Evolutionary conservation across 805 yeast species (phyloP).

Genomic region (Metschnikowia noctiluminum): DNA sequence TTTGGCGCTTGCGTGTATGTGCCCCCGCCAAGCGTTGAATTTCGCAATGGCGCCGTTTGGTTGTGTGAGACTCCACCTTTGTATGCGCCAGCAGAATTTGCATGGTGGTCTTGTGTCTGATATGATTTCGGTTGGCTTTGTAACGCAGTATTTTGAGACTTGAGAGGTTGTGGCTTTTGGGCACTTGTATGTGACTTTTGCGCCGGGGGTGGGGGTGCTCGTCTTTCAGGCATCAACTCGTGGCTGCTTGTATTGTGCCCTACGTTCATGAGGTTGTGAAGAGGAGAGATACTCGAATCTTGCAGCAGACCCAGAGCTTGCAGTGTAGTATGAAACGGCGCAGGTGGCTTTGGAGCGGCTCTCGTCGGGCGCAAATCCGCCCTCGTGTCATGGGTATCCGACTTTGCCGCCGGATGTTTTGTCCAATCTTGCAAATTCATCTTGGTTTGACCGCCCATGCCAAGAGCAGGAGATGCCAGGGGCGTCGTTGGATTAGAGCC

Average conservation of each 20-base stretch:
- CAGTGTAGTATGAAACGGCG: constrained; percentile 35
- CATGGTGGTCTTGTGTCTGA: neutral
- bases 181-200: neutral
- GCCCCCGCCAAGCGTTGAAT: constrained; percentile 23
- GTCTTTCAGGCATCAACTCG: constrained; percentile 47
- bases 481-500: constrained; percentile 39
- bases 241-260: constrained; percentile 8
- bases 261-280: constrained; percentile 29
- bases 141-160: neutral
- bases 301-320: constrained; percentile 2
- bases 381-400: neutral
- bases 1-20: constrained; percentile 19
- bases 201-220: constrained; percentile 55
- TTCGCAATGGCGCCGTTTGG: constrained; percentile 14
- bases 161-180: neutral
- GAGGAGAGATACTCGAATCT: constrained; percentile 26
- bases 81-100: neutral
- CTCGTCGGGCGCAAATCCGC: constrained; percentile 33
- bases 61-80: constrained; percentile 13
- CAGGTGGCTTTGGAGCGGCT: constrained; percentile 44
- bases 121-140: neutral
- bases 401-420: constrained; percentile 24
- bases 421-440: constrained; percentile 44
- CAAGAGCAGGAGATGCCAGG: constrained; percentile 25
- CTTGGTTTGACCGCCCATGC: constrained; percentile 14